Evolutionary conservation across 2,329 filamentous ascomycete genomes (phyloP), one percentile per base, ranked within the genome.

Genomic region (Aspergillus awamori): DNA sequence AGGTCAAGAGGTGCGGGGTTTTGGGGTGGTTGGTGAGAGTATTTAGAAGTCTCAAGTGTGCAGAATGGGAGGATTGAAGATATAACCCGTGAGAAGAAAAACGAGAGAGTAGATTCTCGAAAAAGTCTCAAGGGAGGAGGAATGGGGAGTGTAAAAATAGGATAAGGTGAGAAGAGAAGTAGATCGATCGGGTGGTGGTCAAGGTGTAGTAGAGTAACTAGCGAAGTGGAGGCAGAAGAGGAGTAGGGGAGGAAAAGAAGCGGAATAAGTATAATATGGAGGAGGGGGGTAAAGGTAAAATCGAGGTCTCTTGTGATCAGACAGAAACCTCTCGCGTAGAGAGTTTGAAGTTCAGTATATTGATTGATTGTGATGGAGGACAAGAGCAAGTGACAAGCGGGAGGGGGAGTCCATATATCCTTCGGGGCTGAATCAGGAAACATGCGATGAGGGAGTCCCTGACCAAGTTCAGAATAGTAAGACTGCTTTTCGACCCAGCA

Each of bases 391-490:
- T 61, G 61, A 64, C 22, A 45, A 56, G 63, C 60, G 65, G 66
- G 63, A 64, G 65, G 65, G 63, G 63, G 48, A 53, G 60, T 59
- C 60, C 60, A 66, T 66, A 68, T 61, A 62, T 63, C 55, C 60
- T 51, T 51, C 47, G 47, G 47, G 26, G 47, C 47, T 51, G 47
- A 43, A 56, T 58, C n/a, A 54, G 24, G 60, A 49, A 56, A 43
- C 24, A 45, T 48, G 53, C 10, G 39, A 59, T 51, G 47, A 30
- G 26, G 26, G 61, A 64, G 56, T 53, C 45, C 45, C 33, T 57
- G 52, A 51, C 54, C 59, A 53, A 61, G 49, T 30, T 60, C 48
- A 60, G 48, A 60, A 47, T 33, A 48, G 43, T 45, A 57, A 33
- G 20, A 24, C 24, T 36, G 45, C 11, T 49, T 20, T 30, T 41